These are phyloP conservation scores for Calamus simplicifolius DNA, from an alignment of 176 grass and related monocot genomes.

Conservation along the genomic window DNA sequence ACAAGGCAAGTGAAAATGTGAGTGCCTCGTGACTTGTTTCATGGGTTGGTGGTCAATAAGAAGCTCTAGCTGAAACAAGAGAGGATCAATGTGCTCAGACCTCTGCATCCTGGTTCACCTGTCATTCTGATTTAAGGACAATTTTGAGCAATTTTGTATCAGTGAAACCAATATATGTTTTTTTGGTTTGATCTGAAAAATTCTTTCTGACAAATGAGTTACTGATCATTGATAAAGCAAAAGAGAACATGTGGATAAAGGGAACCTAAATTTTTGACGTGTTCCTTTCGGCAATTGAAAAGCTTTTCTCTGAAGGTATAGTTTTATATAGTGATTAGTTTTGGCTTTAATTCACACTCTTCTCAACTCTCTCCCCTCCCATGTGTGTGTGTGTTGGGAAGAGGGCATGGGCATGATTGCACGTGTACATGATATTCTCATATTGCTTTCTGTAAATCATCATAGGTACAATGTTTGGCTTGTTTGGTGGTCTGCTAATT, in stretches of 20 bases:
- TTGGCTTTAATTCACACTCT: neutral
- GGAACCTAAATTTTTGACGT: slow-evolving; percentile 46
- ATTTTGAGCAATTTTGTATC: slow-evolving; percentile 2
- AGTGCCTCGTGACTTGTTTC: slow-evolving; percentile 15
- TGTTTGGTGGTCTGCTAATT: too few relatives aligned
- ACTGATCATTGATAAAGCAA: slow-evolving; percentile 2
- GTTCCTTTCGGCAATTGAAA: slow-evolving; percentile 49
- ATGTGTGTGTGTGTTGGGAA: too few relatives aligned
- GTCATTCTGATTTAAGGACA: neutral
- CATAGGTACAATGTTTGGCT: too few relatives aligned
- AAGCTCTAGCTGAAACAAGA: neutral
- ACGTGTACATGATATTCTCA: too few relatives aligned
- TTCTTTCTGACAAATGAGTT: slow-evolving; percentile 2
- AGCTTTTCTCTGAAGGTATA: slow-evolving; percentile 1
- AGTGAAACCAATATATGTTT: neutral
- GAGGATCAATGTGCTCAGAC: neutral
- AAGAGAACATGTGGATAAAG: slow-evolving; percentile 15
- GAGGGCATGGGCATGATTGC: too few relatives aligned
- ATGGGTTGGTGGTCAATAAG: slow-evolving; percentile 15
- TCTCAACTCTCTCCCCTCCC: too few relatives aligned
- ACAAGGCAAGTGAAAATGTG: slow-evolving; percentile 65
- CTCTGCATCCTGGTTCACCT: neutral
- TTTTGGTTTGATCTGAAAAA: slow-evolving; percentile 1
- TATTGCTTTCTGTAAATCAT: too few relatives aligned
- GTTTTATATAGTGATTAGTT: neutral